A percentile compares a stretch with the other conserved stretches of the same genome.
These are phyloP conservation scores for Haplographium delicatum DNA, from an alignment of 495 filamentous ascomycete species.

Conservation along the genomic window DNA sequence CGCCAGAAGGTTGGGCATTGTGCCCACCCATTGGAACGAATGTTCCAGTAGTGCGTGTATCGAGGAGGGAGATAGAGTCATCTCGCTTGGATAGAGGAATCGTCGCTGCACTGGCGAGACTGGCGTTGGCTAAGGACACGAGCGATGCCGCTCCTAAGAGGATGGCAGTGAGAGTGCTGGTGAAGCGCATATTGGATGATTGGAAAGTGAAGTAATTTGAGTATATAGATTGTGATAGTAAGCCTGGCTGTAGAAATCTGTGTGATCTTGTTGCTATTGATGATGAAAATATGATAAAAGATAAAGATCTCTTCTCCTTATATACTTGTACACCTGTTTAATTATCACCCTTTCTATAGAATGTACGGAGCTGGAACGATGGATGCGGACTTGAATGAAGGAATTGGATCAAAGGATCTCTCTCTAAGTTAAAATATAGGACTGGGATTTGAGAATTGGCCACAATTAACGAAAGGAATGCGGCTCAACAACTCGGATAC, in stretches of 20 bases:
- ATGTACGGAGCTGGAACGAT: not conserved
- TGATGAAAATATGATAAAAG: not conserved
- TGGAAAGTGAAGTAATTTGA: not conserved
- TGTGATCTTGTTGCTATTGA: not conserved
- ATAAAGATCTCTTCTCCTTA: not conserved
- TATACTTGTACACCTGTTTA: not conserved
- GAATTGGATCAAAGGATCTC: not conserved
- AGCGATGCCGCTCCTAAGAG: not conserved
- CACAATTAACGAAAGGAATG: not conserved
- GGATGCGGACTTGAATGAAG: not conserved
- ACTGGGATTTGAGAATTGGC: not conserved
- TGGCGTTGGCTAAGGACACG: not conserved
- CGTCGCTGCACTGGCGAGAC: not conserved
- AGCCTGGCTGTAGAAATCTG: not conserved
- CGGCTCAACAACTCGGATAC: not conserved
- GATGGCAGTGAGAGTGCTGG: not conserved
- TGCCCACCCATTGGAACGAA: not conserved
- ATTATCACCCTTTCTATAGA: not conserved
- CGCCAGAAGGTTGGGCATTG: not conserved
- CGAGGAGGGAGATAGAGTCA: not conserved
- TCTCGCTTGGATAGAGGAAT: not conserved
- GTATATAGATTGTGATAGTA: not conserved
- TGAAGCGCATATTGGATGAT: not conserved
- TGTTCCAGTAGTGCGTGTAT: not conserved
- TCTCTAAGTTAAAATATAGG: not conserved